Evolutionary conservation across 305 asterid species (phyloP).

Genomic region (Withania somnifera): DNA sequence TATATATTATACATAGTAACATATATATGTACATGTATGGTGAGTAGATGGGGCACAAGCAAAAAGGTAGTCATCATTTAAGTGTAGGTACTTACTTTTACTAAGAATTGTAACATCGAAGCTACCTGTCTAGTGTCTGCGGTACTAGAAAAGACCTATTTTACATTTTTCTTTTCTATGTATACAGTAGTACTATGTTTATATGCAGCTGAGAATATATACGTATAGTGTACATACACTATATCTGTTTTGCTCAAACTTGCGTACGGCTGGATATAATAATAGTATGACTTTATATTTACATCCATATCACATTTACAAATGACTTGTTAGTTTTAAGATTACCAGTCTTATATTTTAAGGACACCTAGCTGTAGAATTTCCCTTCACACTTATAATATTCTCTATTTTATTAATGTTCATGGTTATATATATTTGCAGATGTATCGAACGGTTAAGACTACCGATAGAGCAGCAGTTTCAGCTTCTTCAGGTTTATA

Average conservation of each 20-base stretch:
- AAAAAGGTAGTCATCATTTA: slow-evolving; percentile 14
- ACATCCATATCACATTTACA: not conserved
- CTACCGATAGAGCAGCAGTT: slow-evolving; percentile 64
- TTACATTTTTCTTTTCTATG: not conserved
- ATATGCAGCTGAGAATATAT: not conserved
- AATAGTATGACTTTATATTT: too few species aligned
- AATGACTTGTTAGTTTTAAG: not conserved
- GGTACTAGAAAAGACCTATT: not conserved
- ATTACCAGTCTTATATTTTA: not conserved
- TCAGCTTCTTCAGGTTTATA: slow-evolving; percentile 57
- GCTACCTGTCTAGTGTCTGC: not conserved
- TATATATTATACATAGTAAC: not conserved
- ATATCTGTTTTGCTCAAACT: not conserved
- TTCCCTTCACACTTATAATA: not conserved
- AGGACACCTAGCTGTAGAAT: too few species aligned
- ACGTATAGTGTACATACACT: too few species aligned
- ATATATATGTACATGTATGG: not conserved
- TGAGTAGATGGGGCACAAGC: not conserved
- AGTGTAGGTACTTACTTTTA: not conserved
- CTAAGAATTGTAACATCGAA: not conserved
- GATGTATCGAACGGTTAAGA: slow-evolving; percentile 88
- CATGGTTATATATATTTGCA: slow-evolving; percentile 17
- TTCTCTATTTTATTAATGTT: not conserved
- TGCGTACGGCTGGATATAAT: too few species aligned
- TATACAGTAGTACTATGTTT: not conserved